Evolutionary conservation across 768 basidiomycete genomes (phyloP).

Genomic region (Leucocoprinus leucothites): DNA sequence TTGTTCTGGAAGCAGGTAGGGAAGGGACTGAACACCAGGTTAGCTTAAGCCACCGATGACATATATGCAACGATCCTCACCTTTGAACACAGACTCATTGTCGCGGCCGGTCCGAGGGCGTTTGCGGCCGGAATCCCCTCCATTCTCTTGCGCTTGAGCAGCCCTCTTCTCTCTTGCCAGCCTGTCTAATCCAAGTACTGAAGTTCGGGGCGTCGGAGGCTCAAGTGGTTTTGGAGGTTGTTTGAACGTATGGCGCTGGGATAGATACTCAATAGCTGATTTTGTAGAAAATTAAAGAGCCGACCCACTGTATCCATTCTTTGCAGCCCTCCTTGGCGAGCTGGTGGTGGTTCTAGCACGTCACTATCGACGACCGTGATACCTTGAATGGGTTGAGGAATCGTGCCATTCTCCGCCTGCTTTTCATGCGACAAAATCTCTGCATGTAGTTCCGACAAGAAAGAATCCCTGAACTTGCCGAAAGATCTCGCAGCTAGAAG

Average conservation of each 20-base stretch:
- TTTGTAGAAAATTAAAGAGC: not conserved
- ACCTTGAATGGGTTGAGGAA: constrained; percentile 63
- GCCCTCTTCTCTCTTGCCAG: constrained; percentile 87
- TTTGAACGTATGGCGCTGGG: constrained; percentile 77
- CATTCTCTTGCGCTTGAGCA: constrained; percentile 43
- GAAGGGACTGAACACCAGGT: constrained; percentile 65
- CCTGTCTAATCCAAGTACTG: constrained; percentile 82
- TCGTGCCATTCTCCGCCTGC: constrained; percentile 55
- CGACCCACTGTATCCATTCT: constrained; percentile 56
- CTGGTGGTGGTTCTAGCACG: constrained; percentile 76
- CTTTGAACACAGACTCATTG: constrained; percentile 82
- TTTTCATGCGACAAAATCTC: constrained; percentile 73
- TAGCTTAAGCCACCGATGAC: constrained; percentile 4
- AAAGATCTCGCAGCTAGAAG: constrained; percentile 69
- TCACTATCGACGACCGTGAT: constrained; percentile 80
- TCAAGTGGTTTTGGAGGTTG: constrained; percentile 70
- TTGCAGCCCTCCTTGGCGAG: constrained; percentile 76
- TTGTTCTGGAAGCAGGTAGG: constrained; percentile 58
- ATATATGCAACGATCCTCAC: constrained; percentile 33
- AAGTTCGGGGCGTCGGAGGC: constrained; percentile 75
- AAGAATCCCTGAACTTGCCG: constrained; percentile 82
- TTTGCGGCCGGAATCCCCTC: constrained; percentile 49
- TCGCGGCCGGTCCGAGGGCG: constrained; percentile 59
- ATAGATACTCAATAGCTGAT: not conserved
- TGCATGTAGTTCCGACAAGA: constrained; percentile 73